Evolutionary conservation across 2,329 filamentous ascomycete species (phyloP).

Genomic region (Chaetomiaceae sp.): DNA sequence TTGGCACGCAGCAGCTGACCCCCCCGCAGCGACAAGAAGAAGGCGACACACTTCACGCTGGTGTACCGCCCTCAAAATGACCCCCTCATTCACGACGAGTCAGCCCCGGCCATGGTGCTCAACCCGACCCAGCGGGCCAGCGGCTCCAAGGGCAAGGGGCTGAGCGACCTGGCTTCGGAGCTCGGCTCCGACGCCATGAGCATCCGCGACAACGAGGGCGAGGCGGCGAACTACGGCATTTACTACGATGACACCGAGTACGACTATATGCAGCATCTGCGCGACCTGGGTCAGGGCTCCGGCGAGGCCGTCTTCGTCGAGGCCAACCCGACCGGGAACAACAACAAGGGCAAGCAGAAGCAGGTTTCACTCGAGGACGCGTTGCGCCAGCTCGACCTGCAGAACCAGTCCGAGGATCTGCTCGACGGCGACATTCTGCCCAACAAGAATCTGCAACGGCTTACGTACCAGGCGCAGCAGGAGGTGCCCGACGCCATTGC

Average conservation of each 20-base stretch:
- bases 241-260: conserved; percentile 94
- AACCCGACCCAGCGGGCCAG: conserved; percentile 55
- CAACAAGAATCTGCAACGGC: conserved; percentile 68
- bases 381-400: conserved; percentile 55
- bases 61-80: conserved; percentile 97
- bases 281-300: conserved; percentile 69
- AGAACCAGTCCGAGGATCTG: conserved; percentile 49
- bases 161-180: conserved; percentile 70
- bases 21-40: conserved; percentile 68
- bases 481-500: conserved; percentile 84
- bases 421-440: conserved; percentile 71
- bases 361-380: conserved; percentile 72
- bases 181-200: conserved; percentile 60
- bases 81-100: conserved; percentile 87
- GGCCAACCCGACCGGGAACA: conserved; percentile 48
- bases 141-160: conserved; percentile 52
- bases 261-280: conserved; percentile 99
- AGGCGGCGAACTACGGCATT: conserved; percentile 88
- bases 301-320: conserved; percentile 82
- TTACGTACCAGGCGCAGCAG: conserved; percentile 88
- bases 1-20: conserved; percentile 1
- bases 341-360: conserved; percentile 52
- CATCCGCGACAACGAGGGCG: conserved; percentile 85
- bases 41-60: conserved; percentile 85
- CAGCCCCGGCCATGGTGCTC: conserved; percentile 84